These are phyloP conservation scores for Maudiozyma humilis DNA, from an alignment of 1,139 yeast genomes.

Conservation along the genomic window DNA sequence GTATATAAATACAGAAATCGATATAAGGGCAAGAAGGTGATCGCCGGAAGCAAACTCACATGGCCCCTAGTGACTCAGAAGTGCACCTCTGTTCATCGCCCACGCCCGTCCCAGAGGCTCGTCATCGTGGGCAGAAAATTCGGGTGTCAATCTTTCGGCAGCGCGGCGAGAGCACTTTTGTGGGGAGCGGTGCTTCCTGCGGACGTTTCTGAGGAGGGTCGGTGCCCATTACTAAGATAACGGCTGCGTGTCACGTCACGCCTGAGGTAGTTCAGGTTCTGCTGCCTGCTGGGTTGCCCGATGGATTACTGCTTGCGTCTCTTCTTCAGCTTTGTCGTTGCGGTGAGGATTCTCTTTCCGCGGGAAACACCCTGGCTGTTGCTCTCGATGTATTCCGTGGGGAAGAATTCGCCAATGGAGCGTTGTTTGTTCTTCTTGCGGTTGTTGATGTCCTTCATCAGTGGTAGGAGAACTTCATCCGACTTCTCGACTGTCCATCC, in stretches of 20 bases:
- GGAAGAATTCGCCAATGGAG: conserved; percentile 53
- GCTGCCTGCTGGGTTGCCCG: too few relatives aligned
- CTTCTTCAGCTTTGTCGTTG: conserved; percentile 43
- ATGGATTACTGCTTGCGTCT: conserved; percentile 9
- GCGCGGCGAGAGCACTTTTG: background rate
- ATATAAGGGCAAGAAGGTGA: background rate
- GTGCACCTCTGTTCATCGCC: background rate
- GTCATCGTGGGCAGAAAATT: background rate
- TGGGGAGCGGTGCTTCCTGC: background rate
- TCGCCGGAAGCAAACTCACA: background rate
- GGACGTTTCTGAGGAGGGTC: background rate
- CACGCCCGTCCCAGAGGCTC: background rate
- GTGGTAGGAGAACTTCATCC: conserved; percentile 83
- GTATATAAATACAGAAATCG: too few relatives aligned
- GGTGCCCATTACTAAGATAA: background rate
- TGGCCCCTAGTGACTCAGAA: background rate
- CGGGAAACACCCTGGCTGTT: conserved; percentile 38
- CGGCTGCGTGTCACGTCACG: background rate
- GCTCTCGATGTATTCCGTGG: conserved; percentile 34
- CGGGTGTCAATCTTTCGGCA: background rate
- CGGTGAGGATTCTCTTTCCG: conserved; percentile 55
- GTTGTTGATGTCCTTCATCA: conserved; percentile 69
- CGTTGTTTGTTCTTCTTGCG: conserved; percentile 43
- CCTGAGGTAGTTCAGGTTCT: too few relatives aligned
- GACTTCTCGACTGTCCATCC: conserved; percentile 75